Base-by-base conservation (phyloP, 192 early-diverging fungal species). In the Mortierella claussenii region DNA sequence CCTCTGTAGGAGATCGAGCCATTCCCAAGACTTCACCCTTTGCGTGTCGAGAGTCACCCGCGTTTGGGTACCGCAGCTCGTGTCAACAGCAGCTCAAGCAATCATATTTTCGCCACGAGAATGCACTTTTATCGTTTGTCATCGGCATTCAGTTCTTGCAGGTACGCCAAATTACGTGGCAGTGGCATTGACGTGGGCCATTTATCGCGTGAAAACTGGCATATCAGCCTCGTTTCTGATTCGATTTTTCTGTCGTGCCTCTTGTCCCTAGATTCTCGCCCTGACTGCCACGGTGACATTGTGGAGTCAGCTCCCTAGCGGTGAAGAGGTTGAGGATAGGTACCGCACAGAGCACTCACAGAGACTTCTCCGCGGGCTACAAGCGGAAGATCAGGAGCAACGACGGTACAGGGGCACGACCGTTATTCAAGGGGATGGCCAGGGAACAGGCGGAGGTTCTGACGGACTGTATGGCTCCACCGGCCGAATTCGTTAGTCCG, bases 1-100 rank as follows among this genome's bases (percentile, higher is more conserved):
- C 42, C 5, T 40, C 55, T 11, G 27, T 65, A n/a, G 55, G 20
- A 0, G 70, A 75, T 46, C 55, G 70, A 1, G 62, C 70, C 23
- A 34, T 75, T 6, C 70, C 70, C 15, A 65, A 60, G 56, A 15
- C 47, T 4, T 55, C 52, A 8, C 44, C 42, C 27, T 5, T 52
- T 11, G 59, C 68, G 1, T 75, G 70, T 24, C 43, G 43, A 1
- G 20, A 47, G 1, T 75, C 70, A 26, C 62, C 62, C 21, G 55
- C 70, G 17, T 75, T 65, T 52, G 70, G 70, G 8, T 75, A 65
- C 47, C 21, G 18, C 1, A 31, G 44, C 0, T 26, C 70, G 6
- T 75, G 70, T 40, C 45, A 65, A 13, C 28, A 50, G 5, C 56
- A 60, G 23, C 56, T 75, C 32, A 56, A 42, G 21, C 43, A 65